Percentiles rank a stretch among this genome's conserved stretches.
phyloP scores from a whole-genome alignment of 176 grass and related monocot species.

The Ananas comosus region DNA sequence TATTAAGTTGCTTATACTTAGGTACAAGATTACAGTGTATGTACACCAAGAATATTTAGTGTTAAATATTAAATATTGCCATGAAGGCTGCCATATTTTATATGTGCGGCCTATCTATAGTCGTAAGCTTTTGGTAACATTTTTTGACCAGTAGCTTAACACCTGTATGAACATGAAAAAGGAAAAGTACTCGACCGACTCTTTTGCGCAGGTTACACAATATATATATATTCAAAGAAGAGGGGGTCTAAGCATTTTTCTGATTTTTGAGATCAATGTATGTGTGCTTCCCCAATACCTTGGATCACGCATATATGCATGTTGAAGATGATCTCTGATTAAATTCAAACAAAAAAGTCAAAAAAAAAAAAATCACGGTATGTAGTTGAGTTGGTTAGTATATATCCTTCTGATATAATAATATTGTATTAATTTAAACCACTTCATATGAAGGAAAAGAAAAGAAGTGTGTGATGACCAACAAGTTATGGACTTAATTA shows the following conservation, averaged over 20 bases:
- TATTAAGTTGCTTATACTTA: no score
- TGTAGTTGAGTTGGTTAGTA: no score
- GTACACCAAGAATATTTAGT: no score
- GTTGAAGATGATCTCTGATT: not conserved
- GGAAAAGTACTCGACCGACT: not conserved
- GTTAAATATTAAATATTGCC: not conserved
- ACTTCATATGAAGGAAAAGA: no score
- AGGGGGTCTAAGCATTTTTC: no score
- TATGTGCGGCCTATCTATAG: not conserved
- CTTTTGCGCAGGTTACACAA: not conserved
- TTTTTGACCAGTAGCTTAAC: conserved; percentile 1
- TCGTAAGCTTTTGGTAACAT: conserved; percentile 1
- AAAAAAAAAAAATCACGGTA: not conserved
- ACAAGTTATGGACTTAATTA: no score
- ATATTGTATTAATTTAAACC: no score
- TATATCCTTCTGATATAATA: no score
- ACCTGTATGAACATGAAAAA: conserved; percentile 1
- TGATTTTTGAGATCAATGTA: not conserved
- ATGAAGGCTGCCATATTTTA: not conserved
- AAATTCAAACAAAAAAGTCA: not conserved
- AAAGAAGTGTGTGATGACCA: no score
- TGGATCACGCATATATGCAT: not conserved
- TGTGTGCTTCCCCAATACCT: not conserved
- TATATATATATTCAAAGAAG: no score
- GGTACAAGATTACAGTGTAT: no score